phyloP scores from a whole-genome alignment of 768 basidiomycete genomes.

The Tubosaeta brunneosetosa region DNA sequence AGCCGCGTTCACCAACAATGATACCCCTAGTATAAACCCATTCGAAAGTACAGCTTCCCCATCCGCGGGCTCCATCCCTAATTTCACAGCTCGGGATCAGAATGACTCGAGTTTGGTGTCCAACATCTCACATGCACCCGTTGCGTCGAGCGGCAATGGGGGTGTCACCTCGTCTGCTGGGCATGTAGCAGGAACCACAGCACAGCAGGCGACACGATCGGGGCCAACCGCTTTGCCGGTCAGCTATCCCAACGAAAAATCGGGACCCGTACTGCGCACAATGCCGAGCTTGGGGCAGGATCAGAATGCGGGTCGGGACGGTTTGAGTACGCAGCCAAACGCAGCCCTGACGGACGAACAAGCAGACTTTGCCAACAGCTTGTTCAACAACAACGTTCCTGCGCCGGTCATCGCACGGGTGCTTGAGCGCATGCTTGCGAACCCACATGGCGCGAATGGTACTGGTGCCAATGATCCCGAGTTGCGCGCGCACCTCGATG shows the following conservation, averaged over 20 bases:
- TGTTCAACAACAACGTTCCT: constrained; percentile 25
- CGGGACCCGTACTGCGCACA: background rate
- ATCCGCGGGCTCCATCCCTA: background rate
- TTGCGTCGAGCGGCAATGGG: background rate
- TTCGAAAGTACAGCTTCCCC: background rate
- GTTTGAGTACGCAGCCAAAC: background rate
- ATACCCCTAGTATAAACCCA: background rate
- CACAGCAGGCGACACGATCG: background rate
- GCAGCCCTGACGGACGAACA: constrained; percentile 13
- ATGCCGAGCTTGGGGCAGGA: background rate
- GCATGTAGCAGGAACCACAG: too few species aligned
- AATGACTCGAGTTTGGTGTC: background rate
- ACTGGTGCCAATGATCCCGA: background rate
- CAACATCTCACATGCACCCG: background rate
- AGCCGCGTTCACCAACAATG: background rate
- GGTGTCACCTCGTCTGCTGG: background rate
- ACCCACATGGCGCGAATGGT: background rate
- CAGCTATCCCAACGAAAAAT: background rate
- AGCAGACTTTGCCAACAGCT: constrained; percentile 22
- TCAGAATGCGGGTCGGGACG: background rate
- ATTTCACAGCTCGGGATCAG: background rate
- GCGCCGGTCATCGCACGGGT: constrained; percentile 24
- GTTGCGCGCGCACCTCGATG: background rate
- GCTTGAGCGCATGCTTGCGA: constrained; percentile 25
- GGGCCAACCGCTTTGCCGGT: background rate